Evolutionary conservation across 768 basidiomycete species (phyloP).

Genomic region (Russula sp.): DNA sequence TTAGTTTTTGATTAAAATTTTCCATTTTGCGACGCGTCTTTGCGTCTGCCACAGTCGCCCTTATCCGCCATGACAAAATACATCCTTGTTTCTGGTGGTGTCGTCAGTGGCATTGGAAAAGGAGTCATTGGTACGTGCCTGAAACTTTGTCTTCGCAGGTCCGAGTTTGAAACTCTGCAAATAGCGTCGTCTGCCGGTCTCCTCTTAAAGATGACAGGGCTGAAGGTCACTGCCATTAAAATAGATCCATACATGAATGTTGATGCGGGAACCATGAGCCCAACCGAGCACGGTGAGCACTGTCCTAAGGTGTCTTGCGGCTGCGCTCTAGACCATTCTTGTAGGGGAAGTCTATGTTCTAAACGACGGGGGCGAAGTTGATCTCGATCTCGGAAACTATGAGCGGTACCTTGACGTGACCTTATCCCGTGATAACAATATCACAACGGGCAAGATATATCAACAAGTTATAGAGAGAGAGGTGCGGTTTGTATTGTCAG

Average conservation of each 20-base stretch:
- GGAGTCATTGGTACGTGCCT: conserved; percentile 84
- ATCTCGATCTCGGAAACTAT: conserved; percentile 96
- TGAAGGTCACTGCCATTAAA: conserved; percentile 98
- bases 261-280: conserved; percentile 98
- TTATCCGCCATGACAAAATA: conserved; percentile 74
- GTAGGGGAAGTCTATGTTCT: conserved; percentile 94
- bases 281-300: conserved; percentile 88
- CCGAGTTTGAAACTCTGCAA: conserved; percentile 21
- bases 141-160: conserved; percentile 22
- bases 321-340: neutral
- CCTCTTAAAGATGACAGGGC: conserved; percentile 87
- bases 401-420: conserved; percentile 97
- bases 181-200: conserved; percentile 94
- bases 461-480: conserved; percentile 94
- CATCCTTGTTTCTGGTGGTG: conserved; percentile 93
- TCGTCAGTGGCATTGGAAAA: conserved; percentile 98
- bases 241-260: conserved; percentile 99
- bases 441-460: conserved; percentile 98
- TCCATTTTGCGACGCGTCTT: neutral
- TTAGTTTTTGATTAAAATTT: neutral
- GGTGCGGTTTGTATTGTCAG: conserved; percentile 43
- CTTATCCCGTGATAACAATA: conserved; percentile 90
- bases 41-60: neutral
- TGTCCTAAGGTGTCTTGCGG: neutral
- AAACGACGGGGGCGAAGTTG: conserved; percentile 97